These are phyloP conservation scores for Uronychia setigera DNA, from an alignment of 73 alveolate species.

Conservation along the genomic window DNA sequence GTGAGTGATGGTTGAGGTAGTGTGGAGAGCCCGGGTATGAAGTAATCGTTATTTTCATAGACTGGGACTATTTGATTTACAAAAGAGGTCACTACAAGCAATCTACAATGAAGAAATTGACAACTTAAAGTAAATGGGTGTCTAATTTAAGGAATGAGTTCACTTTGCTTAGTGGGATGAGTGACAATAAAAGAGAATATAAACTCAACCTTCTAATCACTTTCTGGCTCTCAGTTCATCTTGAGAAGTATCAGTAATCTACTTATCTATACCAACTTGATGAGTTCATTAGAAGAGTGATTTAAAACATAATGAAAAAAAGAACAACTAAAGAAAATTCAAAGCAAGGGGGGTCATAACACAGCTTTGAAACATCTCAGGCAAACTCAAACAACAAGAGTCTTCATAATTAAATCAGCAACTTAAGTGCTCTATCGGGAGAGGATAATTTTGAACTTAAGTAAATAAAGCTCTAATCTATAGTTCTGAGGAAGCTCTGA, in stretches of 20 bases:
- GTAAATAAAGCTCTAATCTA: neutral
- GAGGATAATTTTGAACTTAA: neutral
- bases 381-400: neutral
- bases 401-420: neutral
- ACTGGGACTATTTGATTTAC: conserved; percentile 4
- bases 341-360: neutral
- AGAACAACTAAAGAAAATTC: neutral
- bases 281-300: neutral
- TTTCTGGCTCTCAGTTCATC: conserved; percentile 33
- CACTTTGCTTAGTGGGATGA: neutral
- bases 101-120: conserved; percentile 18
- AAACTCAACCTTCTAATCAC: conserved; percentile 6
- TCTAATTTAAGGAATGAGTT: neutral
- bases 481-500: neutral
- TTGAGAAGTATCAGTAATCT: neutral
- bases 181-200: conserved; percentile 14
- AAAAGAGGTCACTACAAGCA: neutral
- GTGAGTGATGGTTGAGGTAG: too few species aligned
- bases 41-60: too few species aligned
- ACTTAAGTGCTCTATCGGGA: neutral
- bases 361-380: neutral
- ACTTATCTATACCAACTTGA: neutral
- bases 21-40: too few species aligned
- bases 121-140: neutral
- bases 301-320: neutral